Evolutionary conservation across 2,329 filamentous ascomycete genomes (phyloP).

Genomic region (Pseudogymnoascus sp.): DNA sequence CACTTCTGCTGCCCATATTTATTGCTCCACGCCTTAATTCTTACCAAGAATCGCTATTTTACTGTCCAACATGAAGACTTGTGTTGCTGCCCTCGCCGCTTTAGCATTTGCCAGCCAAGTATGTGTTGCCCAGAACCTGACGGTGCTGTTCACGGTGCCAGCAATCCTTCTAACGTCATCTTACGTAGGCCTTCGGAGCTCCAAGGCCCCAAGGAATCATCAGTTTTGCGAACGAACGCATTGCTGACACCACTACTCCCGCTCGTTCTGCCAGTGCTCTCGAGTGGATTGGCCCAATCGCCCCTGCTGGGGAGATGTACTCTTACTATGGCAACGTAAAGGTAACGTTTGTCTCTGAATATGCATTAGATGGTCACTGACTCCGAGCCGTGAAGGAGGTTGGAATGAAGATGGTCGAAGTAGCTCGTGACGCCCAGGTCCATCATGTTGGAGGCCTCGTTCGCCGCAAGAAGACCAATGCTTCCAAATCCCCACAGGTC

Average conservation of each 20-base stretch:
- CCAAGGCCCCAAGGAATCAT: background rate
- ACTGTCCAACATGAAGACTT: background rate
- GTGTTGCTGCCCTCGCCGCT: background rate
- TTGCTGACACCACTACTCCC: background rate
- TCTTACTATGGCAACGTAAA: constrained; percentile 1
- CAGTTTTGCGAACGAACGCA: background rate
- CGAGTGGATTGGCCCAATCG: constrained; percentile 1
- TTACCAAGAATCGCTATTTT: background rate
- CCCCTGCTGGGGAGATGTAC: background rate
- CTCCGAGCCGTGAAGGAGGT: background rate
- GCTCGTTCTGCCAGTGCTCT: background rate
- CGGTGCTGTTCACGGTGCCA: background rate
- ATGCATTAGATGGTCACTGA: background rate
- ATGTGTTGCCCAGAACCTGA: background rate
- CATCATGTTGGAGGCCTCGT: background rate
- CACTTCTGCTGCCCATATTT: background rate
- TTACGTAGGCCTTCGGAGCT: background rate
- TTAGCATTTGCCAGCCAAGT: background rate
- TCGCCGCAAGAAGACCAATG: background rate
- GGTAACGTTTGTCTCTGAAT: background rate
- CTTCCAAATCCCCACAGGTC: background rate
- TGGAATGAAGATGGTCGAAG: background rate
- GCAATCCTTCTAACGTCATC: background rate
- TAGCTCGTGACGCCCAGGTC: background rate
- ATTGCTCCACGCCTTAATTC: background rate